These are phyloP conservation scores for Lagenidium sp. DNA, from an alignment of 352 stramenopile genomes.

Conservation along the genomic window DNA sequence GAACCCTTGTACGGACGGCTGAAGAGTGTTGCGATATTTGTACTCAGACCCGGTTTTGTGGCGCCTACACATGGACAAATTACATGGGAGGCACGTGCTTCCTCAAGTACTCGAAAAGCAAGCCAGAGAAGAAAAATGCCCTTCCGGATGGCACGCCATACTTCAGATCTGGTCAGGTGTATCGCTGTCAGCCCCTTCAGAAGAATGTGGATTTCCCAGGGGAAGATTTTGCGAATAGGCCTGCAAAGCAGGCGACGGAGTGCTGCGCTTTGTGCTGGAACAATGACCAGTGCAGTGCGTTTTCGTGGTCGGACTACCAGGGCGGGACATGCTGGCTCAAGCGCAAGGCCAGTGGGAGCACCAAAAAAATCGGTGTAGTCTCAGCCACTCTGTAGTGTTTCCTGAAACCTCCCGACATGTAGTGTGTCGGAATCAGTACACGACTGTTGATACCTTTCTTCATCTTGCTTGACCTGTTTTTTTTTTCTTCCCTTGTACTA, in stretches of 20 bases:
- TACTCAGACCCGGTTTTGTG: neutral
- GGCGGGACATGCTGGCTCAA: conserved; percentile 17
- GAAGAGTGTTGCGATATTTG: neutral
- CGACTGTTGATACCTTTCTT: too few relatives aligned
- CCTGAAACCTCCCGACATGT: too few relatives aligned
- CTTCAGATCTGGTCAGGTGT: neutral
- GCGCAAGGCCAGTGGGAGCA: neutral
- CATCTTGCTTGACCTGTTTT: neutral
- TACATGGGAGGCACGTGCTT: neutral
- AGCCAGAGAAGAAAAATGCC: neutral
- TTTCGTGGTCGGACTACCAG: conserved; percentile 11
- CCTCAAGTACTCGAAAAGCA: neutral
- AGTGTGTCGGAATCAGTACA: too few relatives aligned
- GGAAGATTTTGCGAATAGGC: neutral
- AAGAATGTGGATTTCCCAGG: neutral
- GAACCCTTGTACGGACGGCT: neutral
- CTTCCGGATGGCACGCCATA: neutral
- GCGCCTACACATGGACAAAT: neutral
- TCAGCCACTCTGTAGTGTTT: too few relatives aligned
- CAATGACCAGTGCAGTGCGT: conserved; percentile 3
- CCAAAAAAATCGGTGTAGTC: neutral
- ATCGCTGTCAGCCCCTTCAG: neutral
- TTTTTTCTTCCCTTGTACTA: neutral
- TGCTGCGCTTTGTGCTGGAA: conserved; percentile 13
- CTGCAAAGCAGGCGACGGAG: conserved; percentile 1